phyloP scores from a whole-genome alignment of 805 yeast species.

The Dipodascopsis uninucleata region DNA sequence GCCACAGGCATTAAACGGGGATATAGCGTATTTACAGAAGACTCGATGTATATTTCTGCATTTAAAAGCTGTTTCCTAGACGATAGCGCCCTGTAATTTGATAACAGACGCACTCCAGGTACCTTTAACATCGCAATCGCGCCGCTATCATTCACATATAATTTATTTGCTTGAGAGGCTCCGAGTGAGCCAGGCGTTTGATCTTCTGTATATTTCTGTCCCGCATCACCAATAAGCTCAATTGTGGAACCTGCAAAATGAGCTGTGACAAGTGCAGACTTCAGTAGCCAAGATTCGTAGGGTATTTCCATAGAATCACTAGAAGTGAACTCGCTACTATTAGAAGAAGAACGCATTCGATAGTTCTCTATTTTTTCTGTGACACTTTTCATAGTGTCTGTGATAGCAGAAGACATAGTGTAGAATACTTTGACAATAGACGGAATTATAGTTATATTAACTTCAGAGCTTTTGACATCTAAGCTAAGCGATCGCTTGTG shows the following conservation, averaged over 20 bases:
- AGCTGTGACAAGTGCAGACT: conserved; percentile 10
- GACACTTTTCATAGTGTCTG: conserved; percentile 6
- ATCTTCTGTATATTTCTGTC: conserved; percentile 22
- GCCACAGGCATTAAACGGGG: conserved; percentile 79
- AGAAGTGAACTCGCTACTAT: background rate
- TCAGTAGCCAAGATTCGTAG: conserved; percentile 3
- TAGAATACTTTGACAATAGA: conserved; percentile 10
- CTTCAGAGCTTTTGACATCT: conserved; percentile 8
- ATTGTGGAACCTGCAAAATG: conserved; percentile 25
- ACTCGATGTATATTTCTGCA: conserved; percentile 56
- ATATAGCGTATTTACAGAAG: conserved; percentile 66
- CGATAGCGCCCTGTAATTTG: conserved; percentile 12
- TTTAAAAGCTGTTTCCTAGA: conserved; percentile 40
- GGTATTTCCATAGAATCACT: background rate
- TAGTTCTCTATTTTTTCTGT: conserved; percentile 15
- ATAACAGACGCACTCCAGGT: conserved; percentile 26
- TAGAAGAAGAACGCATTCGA: conserved; percentile 14
- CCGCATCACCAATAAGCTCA: conserved; percentile 19
- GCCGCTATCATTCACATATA: background rate
- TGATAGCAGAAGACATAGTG: conserved; percentile 7
- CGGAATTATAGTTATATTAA: conserved; percentile 14
- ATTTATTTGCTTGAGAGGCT: conserved; percentile 1
- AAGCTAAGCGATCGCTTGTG: conserved; percentile 11
- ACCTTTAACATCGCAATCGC: conserved; percentile 25
- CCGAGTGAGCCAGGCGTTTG: conserved; percentile 3